A percentile compares a stretch with the other conserved stretches of the same genome.
Evolutionary conservation across 768 basidiomycete species (phyloP).

Genomic region (Suillus plorans): DNA sequence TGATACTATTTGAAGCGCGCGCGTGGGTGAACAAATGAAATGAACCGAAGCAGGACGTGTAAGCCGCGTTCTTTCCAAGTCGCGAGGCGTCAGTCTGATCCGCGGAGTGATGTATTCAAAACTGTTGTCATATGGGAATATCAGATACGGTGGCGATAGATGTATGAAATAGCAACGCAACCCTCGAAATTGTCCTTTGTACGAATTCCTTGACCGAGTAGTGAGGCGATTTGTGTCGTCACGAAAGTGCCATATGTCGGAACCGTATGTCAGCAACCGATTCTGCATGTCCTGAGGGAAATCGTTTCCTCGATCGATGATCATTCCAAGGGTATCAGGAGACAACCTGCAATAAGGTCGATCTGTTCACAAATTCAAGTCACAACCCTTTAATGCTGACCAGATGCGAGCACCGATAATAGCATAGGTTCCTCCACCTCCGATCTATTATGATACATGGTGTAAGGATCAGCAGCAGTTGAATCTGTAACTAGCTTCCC

Average conservation of each 20-base stretch:
- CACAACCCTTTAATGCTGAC: constrained; percentile 32
- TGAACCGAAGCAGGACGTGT: constrained; percentile 59
- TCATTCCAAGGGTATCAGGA: constrained; percentile 68
- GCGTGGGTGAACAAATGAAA: constrained; percentile 80
- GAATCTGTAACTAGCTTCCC: constrained; percentile 33
- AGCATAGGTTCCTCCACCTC: constrained; percentile 87
- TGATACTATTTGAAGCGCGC: constrained; percentile 64
- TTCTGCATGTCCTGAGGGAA: constrained; percentile 62
- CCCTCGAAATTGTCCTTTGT: constrained; percentile 72
- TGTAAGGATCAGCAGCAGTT: constrained; percentile 4
- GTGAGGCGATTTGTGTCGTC: constrained; percentile 55
- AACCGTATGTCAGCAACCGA: constrained; percentile 60
- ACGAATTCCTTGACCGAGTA: constrained; percentile 72
- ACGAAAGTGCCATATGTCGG: constrained; percentile 78
- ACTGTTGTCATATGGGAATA: constrained; percentile 35
- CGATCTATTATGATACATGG: constrained; percentile 54
- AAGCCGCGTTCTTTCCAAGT: constrained; percentile 57
- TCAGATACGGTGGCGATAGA: not conserved
- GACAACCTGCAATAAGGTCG: constrained; percentile 52
- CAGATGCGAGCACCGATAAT: constrained; percentile 81
- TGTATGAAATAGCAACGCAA: constrained; percentile 42
- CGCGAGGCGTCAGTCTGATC: constrained; percentile 67
- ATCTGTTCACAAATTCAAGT: not conserved
- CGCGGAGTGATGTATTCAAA: constrained; percentile 79
- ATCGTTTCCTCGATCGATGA: constrained; percentile 79